Conservation (phyloP, 495 filamentous ascomycete genomes). For the Astrothelium macrocarpum region DNA sequence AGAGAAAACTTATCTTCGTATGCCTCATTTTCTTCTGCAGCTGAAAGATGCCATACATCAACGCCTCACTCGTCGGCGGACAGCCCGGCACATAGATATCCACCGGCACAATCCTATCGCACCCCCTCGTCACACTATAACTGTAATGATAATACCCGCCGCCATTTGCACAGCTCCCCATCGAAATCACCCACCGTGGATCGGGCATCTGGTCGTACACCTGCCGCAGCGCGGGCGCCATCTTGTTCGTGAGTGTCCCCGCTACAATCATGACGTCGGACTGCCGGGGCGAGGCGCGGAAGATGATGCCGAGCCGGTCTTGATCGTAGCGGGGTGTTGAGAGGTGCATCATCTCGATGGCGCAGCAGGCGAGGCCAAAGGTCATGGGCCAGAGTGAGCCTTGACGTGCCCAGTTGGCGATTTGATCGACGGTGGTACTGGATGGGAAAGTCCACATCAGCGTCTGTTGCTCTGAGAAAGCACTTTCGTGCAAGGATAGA, state of each 20-base stretch:
- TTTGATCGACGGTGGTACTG: slow-evolving; percentile 83
- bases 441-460: not conserved
- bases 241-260: slow-evolving; percentile 94
- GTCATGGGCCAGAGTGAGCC: slow-evolving; percentile 96
- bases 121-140: slow-evolving; percentile 79
- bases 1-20: slow-evolving; percentile 43
- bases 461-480: no score
- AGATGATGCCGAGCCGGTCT: slow-evolving; percentile 92
- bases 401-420: slow-evolving; percentile 92
- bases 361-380: slow-evolving; percentile 93
- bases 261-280: slow-evolving; percentile 98
- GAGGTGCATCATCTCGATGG: slow-evolving; percentile 97
- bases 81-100: slow-evolving; percentile 91
- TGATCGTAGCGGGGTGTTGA: slow-evolving; percentile 95
- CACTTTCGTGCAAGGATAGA: no score
- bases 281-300: slow-evolving; percentile 89
- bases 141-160: slow-evolving; percentile 93
- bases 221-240: slow-evolving; percentile 88
- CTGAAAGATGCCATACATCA: slow-evolving; percentile 52
- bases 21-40: slow-evolving; percentile 60
- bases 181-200: slow-evolving; percentile 82
- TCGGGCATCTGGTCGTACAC: slow-evolving; percentile 99
- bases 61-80: slow-evolving; percentile 77
- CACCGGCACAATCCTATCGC: slow-evolving; percentile 83
- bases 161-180: slow-evolving; percentile 88